These are phyloP conservation scores for Oryza rufipogon DNA, from an alignment of 176 grass and related monocot species.

Conservation along the genomic window DNA sequence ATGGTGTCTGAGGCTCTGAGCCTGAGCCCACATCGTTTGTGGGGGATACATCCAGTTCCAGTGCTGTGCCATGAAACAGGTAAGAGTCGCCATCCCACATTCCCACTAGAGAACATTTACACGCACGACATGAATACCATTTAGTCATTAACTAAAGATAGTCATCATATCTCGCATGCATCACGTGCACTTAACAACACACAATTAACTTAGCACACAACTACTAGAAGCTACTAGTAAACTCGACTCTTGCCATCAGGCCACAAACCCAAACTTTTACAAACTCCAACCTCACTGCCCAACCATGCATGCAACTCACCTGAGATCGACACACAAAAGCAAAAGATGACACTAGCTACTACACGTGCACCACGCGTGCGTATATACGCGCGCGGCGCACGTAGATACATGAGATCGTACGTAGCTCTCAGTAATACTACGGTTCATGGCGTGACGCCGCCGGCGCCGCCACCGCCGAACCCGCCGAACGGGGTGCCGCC, in stretches of 20 bases:
- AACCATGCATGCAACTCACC: neutral
- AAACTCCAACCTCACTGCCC: neutral
- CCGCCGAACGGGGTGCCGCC: slow-evolving; percentile 38
- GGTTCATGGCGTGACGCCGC: slow-evolving; percentile 46
- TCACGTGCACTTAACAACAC: no score
- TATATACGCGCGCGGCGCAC: neutral
- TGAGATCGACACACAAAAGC: neutral
- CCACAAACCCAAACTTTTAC: neutral
- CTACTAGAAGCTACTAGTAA: no score
- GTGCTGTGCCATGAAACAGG: no score
- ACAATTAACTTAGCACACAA: neutral
- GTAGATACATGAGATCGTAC: neutral
- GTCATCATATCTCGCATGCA: no score
- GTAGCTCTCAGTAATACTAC: no score
- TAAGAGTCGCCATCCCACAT: no score
- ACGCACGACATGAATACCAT: neutral
- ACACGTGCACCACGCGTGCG: neutral
- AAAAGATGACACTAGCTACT: neutral
- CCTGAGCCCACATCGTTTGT: no score
- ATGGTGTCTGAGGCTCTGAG: no score
- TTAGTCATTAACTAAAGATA: neutral
- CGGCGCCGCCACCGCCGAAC: slow-evolving; percentile 27
- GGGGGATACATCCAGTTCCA: no score
- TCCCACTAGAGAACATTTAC: neutral
- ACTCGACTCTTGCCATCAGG: neutral